Percentiles rank a stretch among this genome's conserved stretches.
Conservation (phyloP, 192 early-diverging fungal genomes). For the Rhizophagus prolifer region DNA sequence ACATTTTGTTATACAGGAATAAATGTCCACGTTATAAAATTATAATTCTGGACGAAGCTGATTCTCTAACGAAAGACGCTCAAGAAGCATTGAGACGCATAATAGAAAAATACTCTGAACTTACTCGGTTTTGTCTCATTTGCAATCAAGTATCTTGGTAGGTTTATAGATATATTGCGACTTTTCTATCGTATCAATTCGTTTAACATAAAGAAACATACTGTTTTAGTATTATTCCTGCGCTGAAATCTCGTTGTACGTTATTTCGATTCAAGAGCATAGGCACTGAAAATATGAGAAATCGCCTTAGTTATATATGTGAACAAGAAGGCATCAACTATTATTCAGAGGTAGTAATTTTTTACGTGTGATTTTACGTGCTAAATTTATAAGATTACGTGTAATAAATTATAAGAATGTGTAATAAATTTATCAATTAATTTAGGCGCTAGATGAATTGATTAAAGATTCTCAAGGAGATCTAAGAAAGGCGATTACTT, state of each 20-base stretch:
- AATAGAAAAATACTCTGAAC: conserved; percentile 92
- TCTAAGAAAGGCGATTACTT: conserved; percentile 89
- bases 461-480: conserved; percentile 84
- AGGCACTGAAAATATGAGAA: conserved; percentile 55
- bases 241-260: conserved; percentile 88
- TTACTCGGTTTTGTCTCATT: conserved; percentile 93
- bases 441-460: conserved; percentile 61
- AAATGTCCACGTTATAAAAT: conserved; percentile 89
- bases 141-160: conserved; percentile 84
- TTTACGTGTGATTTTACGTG: conserved; percentile 14
- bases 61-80: conserved; percentile 94
- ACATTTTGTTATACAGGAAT: conserved; percentile 17
- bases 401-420: background rate
- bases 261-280: conserved; percentile 94
- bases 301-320: conserved; percentile 67
- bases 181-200: background rate
- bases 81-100: conserved; percentile 89
- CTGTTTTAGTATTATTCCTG: conserved; percentile 80
- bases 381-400: background rate
- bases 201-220: background rate
- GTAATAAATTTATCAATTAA: no score
- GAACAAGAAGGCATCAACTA: conserved; percentile 64
- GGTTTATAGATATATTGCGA: background rate
- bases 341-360: conserved; percentile 45
- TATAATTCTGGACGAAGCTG: conserved; percentile 95